A percentile compares a stretch with the other conserved stretches of the same genome.
Conservation (phyloP, 1,284 basidiomycete species). For the Sanghuangporus baumii region DNA sequence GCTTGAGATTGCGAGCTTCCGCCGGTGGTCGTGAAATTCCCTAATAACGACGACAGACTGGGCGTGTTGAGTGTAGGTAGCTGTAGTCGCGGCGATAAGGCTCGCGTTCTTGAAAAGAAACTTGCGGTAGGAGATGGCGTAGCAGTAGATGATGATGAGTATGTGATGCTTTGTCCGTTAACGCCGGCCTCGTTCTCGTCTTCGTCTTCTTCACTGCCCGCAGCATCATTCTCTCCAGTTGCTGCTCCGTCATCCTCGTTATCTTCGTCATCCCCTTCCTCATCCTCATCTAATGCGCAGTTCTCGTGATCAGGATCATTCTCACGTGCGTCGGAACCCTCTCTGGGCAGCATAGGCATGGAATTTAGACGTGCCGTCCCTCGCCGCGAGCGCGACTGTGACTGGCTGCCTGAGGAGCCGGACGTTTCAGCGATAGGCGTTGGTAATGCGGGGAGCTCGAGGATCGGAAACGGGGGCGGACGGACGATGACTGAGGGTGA, state of each 20-base stretch:
- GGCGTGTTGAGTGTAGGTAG: neutral
- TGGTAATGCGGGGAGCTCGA: constrained; percentile 42
- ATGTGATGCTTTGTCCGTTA: constrained; percentile 14
- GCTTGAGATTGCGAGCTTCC: neutral
- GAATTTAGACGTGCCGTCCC: constrained; percentile 32
- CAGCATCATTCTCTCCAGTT: constrained; percentile 7
- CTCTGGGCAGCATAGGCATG: constrained; percentile 45
- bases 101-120: neutral
- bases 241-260: constrained; percentile 25
- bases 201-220: constrained; percentile 28
- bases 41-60: neutral
- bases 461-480: constrained; percentile 43
- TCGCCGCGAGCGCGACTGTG: constrained; percentile 15
- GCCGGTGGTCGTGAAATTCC: neutral
- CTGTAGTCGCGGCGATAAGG: neutral
- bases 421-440: constrained; percentile 22
- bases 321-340: constrained; percentile 32
- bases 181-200: constrained; percentile 24
- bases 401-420: neutral
- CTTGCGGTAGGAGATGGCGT: neutral
- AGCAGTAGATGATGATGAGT: neutral
- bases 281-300: constrained; percentile 30
- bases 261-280: constrained; percentile 32
- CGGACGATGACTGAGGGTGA: constrained; percentile 46
- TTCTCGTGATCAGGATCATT: constrained; percentile 35